Base-by-base conservation (phyloP, 768 basidiomycete genomes). In the Austroboletus festivus region DNA sequence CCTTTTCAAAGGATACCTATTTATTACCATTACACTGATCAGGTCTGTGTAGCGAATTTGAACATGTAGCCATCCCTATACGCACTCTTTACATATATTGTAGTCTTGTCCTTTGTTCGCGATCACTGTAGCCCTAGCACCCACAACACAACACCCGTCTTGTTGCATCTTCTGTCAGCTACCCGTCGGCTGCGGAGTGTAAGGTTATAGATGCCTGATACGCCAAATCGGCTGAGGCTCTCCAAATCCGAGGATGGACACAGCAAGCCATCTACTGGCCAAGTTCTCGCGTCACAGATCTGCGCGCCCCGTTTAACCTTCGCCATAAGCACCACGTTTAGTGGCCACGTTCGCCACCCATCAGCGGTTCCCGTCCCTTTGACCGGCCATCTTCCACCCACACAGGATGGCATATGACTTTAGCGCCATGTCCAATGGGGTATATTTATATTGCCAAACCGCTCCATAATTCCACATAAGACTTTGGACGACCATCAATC, bases 31-130 rank as follows among this genome's bases (percentile, higher is more conserved):
- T 31, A 21, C 44, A 46, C 50, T 30, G 48, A 52, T 52, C 51
- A 52, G 44, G 20, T 59, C 43, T 46, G 43, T 63, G 55, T 66
- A 63, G 61, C 53, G 53, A 51, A 46, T 41, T 46, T 64, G 63
- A 67, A 12, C 28, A 28, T 28, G 28, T 28, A 67, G 64, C 63
- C 52, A 48, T 52, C 48, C 40, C 35, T 47, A 20, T n/a, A 20
- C 38, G 18, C 37, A 30, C 48, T 47, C 54, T 46, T 43, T 43
- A 48, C 47, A 43, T 50, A 51, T 47, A 60, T 56, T 62, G 62
- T 63, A 64, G 49, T 48, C 24, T 41, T 53, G 13, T 16, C 18
- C 42, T 40, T 30, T 44, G 31, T 35, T 31, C 45, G 31, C 46
- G 37, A 53, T 47, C 41, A 46, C 34, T 63, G 61, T 63, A 63